These are phyloP conservation scores for Bipolaris victoriae DNA, from an alignment of 2,329 filamentous ascomycete species.

Conservation along the genomic window DNA sequence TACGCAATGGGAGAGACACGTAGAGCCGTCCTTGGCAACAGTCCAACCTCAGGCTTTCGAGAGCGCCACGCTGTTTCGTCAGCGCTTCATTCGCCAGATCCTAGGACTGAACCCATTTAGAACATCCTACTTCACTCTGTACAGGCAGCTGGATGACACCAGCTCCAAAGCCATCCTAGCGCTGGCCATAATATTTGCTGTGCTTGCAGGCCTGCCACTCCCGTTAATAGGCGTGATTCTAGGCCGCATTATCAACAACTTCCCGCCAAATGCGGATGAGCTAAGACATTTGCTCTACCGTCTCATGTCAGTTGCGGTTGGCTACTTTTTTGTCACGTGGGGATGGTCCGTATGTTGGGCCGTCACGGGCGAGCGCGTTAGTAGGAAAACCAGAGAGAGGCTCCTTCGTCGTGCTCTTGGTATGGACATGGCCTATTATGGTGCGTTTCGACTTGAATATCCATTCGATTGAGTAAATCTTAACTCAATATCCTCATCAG, in stretches of 20 bases:
- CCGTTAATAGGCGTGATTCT: constrained; percentile 67
- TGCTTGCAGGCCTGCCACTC: constrained; percentile 64
- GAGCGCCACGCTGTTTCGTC: constrained; percentile 38
- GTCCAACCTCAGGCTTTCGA: constrained; percentile 44
- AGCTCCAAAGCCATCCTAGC: constrained; percentile 47
- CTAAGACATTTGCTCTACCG: constrained; percentile 51
- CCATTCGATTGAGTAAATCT: background rate
- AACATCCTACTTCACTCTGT: constrained; percentile 58
- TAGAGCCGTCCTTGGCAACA: constrained; percentile 45
- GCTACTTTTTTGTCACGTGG: constrained; percentile 59
- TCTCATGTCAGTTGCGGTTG: constrained; percentile 54
- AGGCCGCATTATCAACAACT: constrained; percentile 57
- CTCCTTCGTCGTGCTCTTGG: constrained; percentile 57
- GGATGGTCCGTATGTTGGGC: constrained; percentile 59
- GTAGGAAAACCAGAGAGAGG: constrained; percentile 54
- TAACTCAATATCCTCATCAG: constrained; percentile 24
- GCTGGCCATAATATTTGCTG: constrained; percentile 51
- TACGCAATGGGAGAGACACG: constrained; percentile 42
- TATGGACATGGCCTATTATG: constrained; percentile 59
- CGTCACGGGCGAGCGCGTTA: constrained; percentile 57
- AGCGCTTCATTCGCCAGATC: constrained; percentile 47
- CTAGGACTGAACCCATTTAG: constrained; percentile 54
- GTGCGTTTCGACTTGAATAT: constrained; percentile 6
- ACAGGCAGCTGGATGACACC: constrained; percentile 52
- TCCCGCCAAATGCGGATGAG: constrained; percentile 56